A percentile compares a stretch with the other conserved stretches of the same genome.
Evolutionary conservation across 371 early-diverging fungal species (phyloP).

Genomic region (Actinomortierella ambigua): DNA sequence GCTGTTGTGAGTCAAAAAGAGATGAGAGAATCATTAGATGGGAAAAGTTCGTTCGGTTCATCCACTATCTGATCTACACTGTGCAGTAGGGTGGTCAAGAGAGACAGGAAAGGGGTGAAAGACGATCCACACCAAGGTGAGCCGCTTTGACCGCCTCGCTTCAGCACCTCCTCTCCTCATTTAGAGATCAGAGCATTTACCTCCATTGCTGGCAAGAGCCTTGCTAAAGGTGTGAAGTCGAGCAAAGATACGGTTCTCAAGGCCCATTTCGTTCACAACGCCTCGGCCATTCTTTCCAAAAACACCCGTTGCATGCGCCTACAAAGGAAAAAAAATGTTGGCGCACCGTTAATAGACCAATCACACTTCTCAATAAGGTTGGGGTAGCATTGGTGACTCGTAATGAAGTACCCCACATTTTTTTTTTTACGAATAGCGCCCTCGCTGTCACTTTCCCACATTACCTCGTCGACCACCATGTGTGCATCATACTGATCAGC

Average conservation of each 20-base stretch:
- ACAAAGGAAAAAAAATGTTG: slow-evolving; percentile 6
- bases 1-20: slow-evolving; percentile 50
- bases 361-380: not conserved
- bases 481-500: slow-evolving; percentile 49
- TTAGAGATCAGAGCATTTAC: no score
- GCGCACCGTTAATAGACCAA: not conserved
- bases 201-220: slow-evolving; percentile 81
- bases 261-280: slow-evolving; percentile 62
- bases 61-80: not conserved
- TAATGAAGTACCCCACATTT: not conserved
- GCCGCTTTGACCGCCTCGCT: no score
- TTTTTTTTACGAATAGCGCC: not conserved
- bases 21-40: not conserved
- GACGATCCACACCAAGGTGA: no score
- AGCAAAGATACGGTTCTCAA: slow-evolving; percentile 72
- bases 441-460: not conserved
- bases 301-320: slow-evolving; percentile 88
- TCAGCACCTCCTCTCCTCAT: no score
- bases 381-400: slow-evolving; percentile 11
- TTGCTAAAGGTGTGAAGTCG: slow-evolving; percentile 88
- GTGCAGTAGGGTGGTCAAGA: not conserved
- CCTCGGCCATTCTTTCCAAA: slow-evolving; percentile 75
- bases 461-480: slow-evolving; percentile 51
- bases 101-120: not conserved
- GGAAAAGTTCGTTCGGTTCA: not conserved